Base-by-base conservation (phyloP, 2,329 filamentous ascomycete genomes). In the Didymella segeticola region DNA sequence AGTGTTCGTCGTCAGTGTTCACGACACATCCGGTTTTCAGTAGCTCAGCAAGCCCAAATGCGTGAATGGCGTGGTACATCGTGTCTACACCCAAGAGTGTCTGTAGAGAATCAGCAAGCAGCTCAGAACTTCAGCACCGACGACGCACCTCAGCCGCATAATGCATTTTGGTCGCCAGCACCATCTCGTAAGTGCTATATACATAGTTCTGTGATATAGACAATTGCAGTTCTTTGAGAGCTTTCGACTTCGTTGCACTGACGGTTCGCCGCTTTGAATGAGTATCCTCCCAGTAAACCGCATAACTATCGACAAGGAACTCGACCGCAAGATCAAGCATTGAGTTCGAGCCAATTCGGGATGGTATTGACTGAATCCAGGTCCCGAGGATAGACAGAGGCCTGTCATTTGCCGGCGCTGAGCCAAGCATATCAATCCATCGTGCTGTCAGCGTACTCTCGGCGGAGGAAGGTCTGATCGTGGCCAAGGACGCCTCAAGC, bases 311-410 rank as follows among this genome's bases (percentile, higher is more conserved):
- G 10, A 66, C 43, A 1, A 69, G 47, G 34, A 67, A 71, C 31
- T 71, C 65, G 7, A 63, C 60, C 10, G 67, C 68, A 23, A 68
- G 58, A 47, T 71, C 68, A 14, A 71, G 56, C 50, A 66, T 61
- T 5, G 42, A 23, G 33, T 57, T 71, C 1, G 47, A 60, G 2
- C 68, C 68, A 11, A 71, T 60, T 8, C 67, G 64, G 2, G 66
- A 61, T 22, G 67, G 68, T 50, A 71, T 66, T 0, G 67, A 66
- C 46, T 61, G 45, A 15, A 69, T 65, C 64, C 65, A 71, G 2
- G 64, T 62, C 6, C 68, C 68, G 12, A 70, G 38, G 8, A 69
- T 66, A 2, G 61, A 60, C 15, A 69, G 45, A 11, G 68, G 65
- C 19, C 64, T 61, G 17, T 55, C 47, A 8, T 56, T 49, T 2